Percentiles rank a stretch among this genome's conserved stretches.
Evolutionary conservation across 352 stramenopile species (phyloP).

Genomic region (Globisporangium solare): DNA sequence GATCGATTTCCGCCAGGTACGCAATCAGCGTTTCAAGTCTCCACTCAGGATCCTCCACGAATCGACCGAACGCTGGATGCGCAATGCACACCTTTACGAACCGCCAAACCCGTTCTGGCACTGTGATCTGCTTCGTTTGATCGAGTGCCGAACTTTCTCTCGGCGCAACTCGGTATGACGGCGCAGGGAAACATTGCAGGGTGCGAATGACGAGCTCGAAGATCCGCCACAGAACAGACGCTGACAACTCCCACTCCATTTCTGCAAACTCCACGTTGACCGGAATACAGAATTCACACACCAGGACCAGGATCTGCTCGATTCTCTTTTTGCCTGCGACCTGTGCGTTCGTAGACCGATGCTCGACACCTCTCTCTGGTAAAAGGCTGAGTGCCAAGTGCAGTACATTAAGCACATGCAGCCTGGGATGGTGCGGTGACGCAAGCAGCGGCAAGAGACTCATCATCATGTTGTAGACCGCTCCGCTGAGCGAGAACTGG

Average conservation of each 20-base stretch:
- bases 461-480: slow-evolving; percentile 35
- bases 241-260: neutral
- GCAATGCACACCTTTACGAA: slow-evolving; percentile 32
- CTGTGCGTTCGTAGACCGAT: slow-evolving; percentile 3
- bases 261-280: neutral
- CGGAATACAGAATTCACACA: slow-evolving; percentile 30
- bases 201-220: slow-evolving; percentile 40
- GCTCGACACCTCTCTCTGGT: slow-evolving; percentile 10
- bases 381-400: slow-evolving; percentile 27
- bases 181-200: slow-evolving; percentile 28
- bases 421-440: slow-evolving; percentile 33
- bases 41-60: slow-evolving; percentile 27
- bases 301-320: slow-evolving; percentile 31
- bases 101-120: slow-evolving; percentile 35
- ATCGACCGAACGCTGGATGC: slow-evolving; percentile 16
- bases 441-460: slow-evolving; percentile 47
- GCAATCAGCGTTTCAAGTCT: slow-evolving; percentile 28
- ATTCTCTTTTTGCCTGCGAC: slow-evolving; percentile 37
- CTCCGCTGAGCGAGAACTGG: slow-evolving; percentile 39
- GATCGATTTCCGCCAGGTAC: slow-evolving; percentile 12
- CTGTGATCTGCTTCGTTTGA: slow-evolving; percentile 13
- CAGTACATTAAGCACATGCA: slow-evolving; percentile 62
- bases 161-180: slow-evolving; percentile 20
- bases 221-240: slow-evolving; percentile 7
- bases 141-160: slow-evolving; percentile 1